These are phyloP conservation scores for Haplographium delicatum DNA, from an alignment of 495 filamentous ascomycete genomes.

Conservation along the genomic window DNA sequence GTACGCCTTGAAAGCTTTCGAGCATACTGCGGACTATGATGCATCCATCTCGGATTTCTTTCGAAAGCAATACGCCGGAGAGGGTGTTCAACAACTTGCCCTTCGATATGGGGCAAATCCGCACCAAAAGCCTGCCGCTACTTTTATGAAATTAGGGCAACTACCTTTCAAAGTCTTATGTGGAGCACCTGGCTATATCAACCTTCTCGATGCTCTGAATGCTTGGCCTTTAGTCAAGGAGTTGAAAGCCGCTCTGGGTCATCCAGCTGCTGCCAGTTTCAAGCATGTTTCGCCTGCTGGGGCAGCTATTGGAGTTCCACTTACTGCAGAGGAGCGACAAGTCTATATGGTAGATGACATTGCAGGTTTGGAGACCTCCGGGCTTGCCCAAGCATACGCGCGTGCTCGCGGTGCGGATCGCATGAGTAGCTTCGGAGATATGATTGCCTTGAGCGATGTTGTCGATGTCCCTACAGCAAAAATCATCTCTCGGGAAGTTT, in stretches of 20 bases:
- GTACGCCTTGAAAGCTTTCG: slow-evolving; percentile 94
- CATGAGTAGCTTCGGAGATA: slow-evolving; percentile 96
- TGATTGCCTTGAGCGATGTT: slow-evolving; percentile 85
- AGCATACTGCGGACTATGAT: slow-evolving; percentile 98
- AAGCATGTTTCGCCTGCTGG: slow-evolving; percentile 98
- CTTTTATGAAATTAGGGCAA: slow-evolving; percentile 62
- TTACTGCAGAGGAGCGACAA: slow-evolving; percentile 83
- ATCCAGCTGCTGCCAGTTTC: slow-evolving; percentile 95
- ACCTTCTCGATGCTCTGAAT: slow-evolving; percentile 93
- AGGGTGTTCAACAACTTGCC: slow-evolving; percentile 74
- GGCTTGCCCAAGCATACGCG: slow-evolving; percentile 88
- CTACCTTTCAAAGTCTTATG: slow-evolving; percentile 97
- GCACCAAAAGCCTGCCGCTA: slow-evolving; percentile 92
- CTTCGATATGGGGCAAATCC: slow-evolving; percentile 96
- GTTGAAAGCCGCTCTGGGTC: slow-evolving; percentile 77
- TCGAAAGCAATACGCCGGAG: slow-evolving; percentile 87
- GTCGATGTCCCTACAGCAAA: slow-evolving; percentile 89
- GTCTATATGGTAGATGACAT: slow-evolving; percentile 99
- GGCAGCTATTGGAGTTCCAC: slow-evolving; percentile 83
- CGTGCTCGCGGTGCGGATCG: slow-evolving; percentile 91
- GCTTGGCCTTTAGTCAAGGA: slow-evolving; percentile 97
- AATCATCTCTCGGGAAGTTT: slow-evolving; percentile 96
- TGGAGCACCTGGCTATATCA: slow-evolving; percentile 92
- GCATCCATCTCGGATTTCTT: slow-evolving; percentile 93
- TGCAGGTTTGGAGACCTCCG: slow-evolving; percentile 74